Base-by-base conservation (phyloP, 129 eudicot genomes). In the Flaveria linearis region DNA sequence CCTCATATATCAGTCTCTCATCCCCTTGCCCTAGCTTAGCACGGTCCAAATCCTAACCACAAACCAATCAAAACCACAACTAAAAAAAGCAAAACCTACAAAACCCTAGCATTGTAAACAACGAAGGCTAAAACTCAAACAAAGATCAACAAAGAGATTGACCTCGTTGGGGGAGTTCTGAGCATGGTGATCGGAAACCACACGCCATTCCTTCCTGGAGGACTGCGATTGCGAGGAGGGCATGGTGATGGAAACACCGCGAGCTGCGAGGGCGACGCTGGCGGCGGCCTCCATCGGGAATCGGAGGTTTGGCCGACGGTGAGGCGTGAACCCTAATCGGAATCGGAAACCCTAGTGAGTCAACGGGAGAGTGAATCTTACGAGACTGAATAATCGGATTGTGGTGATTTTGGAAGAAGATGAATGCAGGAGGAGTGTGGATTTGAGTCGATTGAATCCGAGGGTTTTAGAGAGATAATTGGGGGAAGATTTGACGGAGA, bases 131-230 rank as follows among this genome's bases (percentile, higher is more conserved):
- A 64, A 10, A 30, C 36, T 4, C 9, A 2, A 10, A 73, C 10
- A 16, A 3, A 30, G 3, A 30, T 3, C 36, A 30, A 3, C 8
- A 1, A 10, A 72, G 7, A 16, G 45, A 6, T 9, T 2, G 63
- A 90, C 98, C 87, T 88, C 69, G 47, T 30, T 64, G 13, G 23
- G 75, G 49, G 89, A 76, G 84, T 70, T 87, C 28, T 89, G 92
- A 73, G 68, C 84, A 75, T 85, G 85, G 55, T 88, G 91, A 63
- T 88, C 97, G 11, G 95, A 80, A 50, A 88, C 91, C 73, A 78
- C 90, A 20, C 96, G 96, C 96, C 97, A 89, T 87, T 94, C 93
- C 73, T 87, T 94, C 26, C 90, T 90, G 22, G 89, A 83, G 65
- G 86, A 51, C 66, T 88, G 96, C 23, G 96, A 78, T 28, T 81